These are phyloP conservation scores for Ceratobasidium sp. DNA, from an alignment of 1,284 basidiomycete genomes.

Conservation along the genomic window DNA sequence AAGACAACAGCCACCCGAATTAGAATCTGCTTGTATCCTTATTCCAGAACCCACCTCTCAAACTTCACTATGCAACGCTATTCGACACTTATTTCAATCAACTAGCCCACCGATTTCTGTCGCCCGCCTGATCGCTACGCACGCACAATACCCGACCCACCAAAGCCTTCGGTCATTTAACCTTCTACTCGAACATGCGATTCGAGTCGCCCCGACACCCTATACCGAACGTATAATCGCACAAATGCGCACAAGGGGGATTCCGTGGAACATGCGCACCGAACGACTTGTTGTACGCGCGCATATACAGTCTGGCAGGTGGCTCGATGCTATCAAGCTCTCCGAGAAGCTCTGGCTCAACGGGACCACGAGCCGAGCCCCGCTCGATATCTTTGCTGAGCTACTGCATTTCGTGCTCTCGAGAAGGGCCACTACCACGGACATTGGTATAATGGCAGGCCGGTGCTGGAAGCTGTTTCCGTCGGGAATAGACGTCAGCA, in stretches of 20 bases:
- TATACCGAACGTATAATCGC: neutral
- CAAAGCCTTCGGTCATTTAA: slow-evolving; percentile 12
- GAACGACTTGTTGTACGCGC: slow-evolving; percentile 20
- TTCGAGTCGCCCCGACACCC: slow-evolving; percentile 1
- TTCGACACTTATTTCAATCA: slow-evolving; percentile 22
- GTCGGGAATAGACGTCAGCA: neutral
- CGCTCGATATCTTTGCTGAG: slow-evolving; percentile 27
- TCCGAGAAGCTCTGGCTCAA: slow-evolving; percentile 11
- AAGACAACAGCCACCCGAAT: neutral
- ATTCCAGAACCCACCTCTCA: slow-evolving; percentile 15
- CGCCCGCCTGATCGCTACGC: slow-evolving; percentile 21
- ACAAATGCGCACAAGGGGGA: slow-evolving; percentile 10
- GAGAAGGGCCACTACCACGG: neutral
- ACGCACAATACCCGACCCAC: slow-evolving; percentile 13
- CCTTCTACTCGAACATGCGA: slow-evolving; percentile 16
- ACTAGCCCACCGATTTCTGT: neutral
- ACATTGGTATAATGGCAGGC: neutral
- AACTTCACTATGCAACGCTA: slow-evolving; percentile 13
- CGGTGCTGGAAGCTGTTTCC: slow-evolving; percentile 24
- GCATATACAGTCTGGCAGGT: slow-evolving; percentile 31
- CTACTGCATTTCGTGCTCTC: slow-evolving; percentile 31
- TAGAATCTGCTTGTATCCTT: slow-evolving; percentile 5
- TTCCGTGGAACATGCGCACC: slow-evolving; percentile 4
- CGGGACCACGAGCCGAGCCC: neutral
- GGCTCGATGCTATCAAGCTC: slow-evolving; percentile 13